Base-by-base conservation (phyloP, 2,329 filamentous ascomycete species). In the Pyricularia sp. region DNA sequence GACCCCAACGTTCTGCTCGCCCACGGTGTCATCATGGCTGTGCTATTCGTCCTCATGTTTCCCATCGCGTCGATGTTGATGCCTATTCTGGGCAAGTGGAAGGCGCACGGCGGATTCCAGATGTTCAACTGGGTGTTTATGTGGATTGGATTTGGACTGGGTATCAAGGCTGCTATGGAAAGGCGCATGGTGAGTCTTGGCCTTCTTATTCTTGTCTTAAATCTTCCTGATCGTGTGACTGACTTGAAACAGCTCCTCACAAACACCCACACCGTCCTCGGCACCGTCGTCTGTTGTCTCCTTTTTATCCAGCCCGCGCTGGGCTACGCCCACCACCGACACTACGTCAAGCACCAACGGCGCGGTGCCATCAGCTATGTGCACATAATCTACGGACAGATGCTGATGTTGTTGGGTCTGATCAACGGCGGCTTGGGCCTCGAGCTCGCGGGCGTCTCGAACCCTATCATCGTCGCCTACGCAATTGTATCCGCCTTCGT, bases 351-450 rank as follows among this genome's bases (percentile, higher is more conserved):
- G 74, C 75, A 83, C 68, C 77, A 81, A 68, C 64, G 73, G 30
- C 85, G 88, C 50, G 83, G 83, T 7, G 20, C 79, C 59, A 74
- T 88, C 70, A 87, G 85, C 71, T 77, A 88, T 71, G 74, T 79
- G 1, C 88, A 91, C 74, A 84, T 89, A 72, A 90, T 86, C 86
- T 88, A 83, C 73, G 88, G 88, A 14, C 83, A 88, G 23, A 73
- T 79, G 1, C 76, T 90, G 63, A 85, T 91, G 71, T 69, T 85
- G 23, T 74, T 90, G 2, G 88, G 86, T 30, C 80, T 90, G 64
- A 75, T 90, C 72, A 90, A 90, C 73, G 88, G 88, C 2, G 81
- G 80, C 0, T 74, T 83, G 1, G 81, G 82, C 0, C 72, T 84
- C 31, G 71, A 73, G 20, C 72, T 83, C 3, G 77, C 80, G 9